A percentile compares a stretch with the other conserved stretches of the same genome.
Conservation (phyloP, 1,284 basidiomycete species). For the Coniophora puteana region DNA sequence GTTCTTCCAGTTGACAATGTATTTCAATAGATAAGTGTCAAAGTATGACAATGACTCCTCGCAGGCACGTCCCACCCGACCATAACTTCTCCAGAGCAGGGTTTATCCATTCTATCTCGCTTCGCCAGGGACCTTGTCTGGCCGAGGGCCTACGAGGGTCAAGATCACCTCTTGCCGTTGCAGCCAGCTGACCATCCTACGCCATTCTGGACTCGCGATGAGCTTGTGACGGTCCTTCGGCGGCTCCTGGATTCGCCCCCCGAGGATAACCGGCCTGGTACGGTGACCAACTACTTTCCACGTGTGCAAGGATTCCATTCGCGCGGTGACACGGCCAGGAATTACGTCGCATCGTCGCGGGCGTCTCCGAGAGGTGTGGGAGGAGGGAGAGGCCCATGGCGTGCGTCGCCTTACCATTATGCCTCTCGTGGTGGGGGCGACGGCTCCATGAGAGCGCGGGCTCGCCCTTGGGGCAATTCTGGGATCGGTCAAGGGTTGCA, state of each 20-base stretch:
- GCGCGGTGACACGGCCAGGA: too few species aligned
- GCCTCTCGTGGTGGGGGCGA: too few species aligned
- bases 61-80: slow-evolving; percentile 68
- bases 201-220: slow-evolving; percentile 44
- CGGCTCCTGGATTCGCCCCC: slow-evolving; percentile 37
- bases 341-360: too few species aligned
- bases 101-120: slow-evolving; percentile 50
- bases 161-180: slow-evolving; percentile 54
- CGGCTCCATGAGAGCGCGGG: too few species aligned
- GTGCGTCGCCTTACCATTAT: too few species aligned
- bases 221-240: slow-evolving; percentile 47
- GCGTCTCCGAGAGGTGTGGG: too few species aligned
- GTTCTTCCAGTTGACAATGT: slow-evolving; percentile 15
- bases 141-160: slow-evolving; percentile 56
- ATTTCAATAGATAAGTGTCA: slow-evolving; percentile 5
- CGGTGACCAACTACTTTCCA: too few species aligned
- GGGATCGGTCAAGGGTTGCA: too few species aligned
- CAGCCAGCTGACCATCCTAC: slow-evolving; percentile 46
- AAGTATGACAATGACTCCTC: slow-evolving; percentile 6
- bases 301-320: too few species aligned
- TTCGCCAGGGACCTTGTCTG: slow-evolving; percentile 54
- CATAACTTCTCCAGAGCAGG: slow-evolving; percentile 54
- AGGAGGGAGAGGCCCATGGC: too few species aligned
- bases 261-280: too few species aligned
- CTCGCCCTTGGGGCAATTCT: too few species aligned